Evolutionary conservation across 257 asterid genomes (phyloP), one percentile per base, ranked within the genome.

Genomic region (Nyctanthes arbortristis): DNA sequence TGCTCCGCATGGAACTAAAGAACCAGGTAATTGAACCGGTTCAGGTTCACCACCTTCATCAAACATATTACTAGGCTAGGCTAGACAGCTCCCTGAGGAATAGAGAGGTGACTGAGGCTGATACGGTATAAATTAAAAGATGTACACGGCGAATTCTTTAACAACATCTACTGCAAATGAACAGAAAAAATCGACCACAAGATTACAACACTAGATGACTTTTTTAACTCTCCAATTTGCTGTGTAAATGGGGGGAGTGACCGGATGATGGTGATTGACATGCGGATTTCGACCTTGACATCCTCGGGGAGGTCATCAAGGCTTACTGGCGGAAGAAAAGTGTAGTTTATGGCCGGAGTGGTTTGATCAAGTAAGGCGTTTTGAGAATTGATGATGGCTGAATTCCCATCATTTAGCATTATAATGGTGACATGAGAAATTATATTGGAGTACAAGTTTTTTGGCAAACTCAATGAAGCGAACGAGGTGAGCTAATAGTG

Each of bases 101-200:
- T 34, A 0, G 78, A 64, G 47, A 77, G 35, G 1, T 29, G n/a
- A n/a, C 70, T 40, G 67, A 66, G 37, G 85, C 77, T 6, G 79
- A 18, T 0, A 49, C 5, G 0, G 72, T 49, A 14, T 43, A 73
- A n/a, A n/a, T n/a, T n/a, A n/a, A 40, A 80, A 73, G 2, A 80
- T 30, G 68, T 77, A 80, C 4, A 45, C 63, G 2, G 18, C 24
- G 0, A 80, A 70, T 34, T 80, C 78, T 11, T 65, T 63, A 0
- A 77, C 85, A 3, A 73, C 49, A 12, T 73, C 73, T 22, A 80
- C 58, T 24, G 75, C 71, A 4, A 40, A 36, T 5, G 71, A 33
- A 11, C 77, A 63, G 9, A 80, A 80, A 28, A 77, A 67, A 49
- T 80, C 85, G 13, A 80, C 75, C 43, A 80, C 70, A 3, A 80